Base-by-base conservation (phyloP, 1,139 yeast species). In the Protomyces macrosporus region DNA sequence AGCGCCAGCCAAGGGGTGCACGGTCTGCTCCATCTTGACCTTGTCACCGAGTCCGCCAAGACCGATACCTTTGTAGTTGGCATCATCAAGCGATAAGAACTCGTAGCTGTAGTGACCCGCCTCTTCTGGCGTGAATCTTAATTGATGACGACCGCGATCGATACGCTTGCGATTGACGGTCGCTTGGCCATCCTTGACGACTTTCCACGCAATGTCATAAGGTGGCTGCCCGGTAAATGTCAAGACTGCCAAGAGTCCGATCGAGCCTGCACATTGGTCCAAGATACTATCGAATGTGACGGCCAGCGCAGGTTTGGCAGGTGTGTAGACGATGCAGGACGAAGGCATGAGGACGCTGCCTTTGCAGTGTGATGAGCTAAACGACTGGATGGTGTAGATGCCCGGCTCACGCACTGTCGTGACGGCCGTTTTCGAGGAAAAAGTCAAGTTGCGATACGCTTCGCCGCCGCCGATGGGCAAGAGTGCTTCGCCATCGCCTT, bases 221-320 rank as follows among this genome's bases (percentile, higher is more conserved):
- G 98, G 98, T 0, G 96, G 87, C 35, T 84, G 81, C 14, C 98
- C 98, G 4, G 82, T 76, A 60, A 88, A 80, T 1, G 81, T 75
- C 60, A 87, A 74, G 55, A 83, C 86, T 68, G 91, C 90, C 55
- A 82, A 82, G 65, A 90, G 84, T 0, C 98, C 98, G 7, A 90
- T 85, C 61, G 91, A 89, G 0, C 98, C 98, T 40, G 95, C 88
- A 76, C 99, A 93, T 65, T 87, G 84, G 71, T 93, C 98, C 45
- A 84, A 78, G 2, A 91, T 83, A 1, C 84, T 61, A 73, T 77
- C 69, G 84, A 80, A 65, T 72, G 74, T 70, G 40, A 74, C 76
- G 4, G 70, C 64, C 30, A 83, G 76, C 5, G 79, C 74, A 2
- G 86, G 84, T 55, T 78, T 77, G 0, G 85, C 78, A 3, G 81